Conservation (phyloP, 2,329 filamentous ascomycete genomes). For the Cordyceps cicadae region DNA sequence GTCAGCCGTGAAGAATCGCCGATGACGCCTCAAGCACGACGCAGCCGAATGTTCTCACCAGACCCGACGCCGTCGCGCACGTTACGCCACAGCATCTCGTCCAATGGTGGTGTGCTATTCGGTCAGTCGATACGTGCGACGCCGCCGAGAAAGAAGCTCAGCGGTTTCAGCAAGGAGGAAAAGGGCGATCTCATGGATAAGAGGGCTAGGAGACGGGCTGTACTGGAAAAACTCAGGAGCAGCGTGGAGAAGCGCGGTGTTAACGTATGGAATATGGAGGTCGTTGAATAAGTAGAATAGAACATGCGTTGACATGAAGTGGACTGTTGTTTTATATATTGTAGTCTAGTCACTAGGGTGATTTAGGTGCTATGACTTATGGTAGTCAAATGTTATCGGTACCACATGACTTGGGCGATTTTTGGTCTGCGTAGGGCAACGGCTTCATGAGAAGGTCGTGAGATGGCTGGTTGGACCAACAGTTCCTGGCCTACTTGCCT, state of each 20-base stretch:
- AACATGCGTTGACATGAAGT: constrained; percentile 15
- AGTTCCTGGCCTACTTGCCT: neutral
- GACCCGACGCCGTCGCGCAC: constrained; percentile 34
- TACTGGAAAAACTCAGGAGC: constrained; percentile 42
- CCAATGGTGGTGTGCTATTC: constrained; percentile 30
- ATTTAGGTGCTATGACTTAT: constrained; percentile 4
- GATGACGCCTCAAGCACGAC: constrained; percentile 30
- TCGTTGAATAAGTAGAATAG: constrained; percentile 31
- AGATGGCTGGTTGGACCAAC: neutral
- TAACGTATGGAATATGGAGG: constrained; percentile 42
- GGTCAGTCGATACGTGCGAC: constrained; percentile 31
- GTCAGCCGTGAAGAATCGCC: constrained; percentile 36
- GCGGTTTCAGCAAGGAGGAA: constrained; percentile 51
- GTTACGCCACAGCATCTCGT: constrained; percentile 32
- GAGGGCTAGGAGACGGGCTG: constrained; percentile 42
- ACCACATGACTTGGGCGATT: neutral
- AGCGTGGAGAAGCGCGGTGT: constrained; percentile 43
- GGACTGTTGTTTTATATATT: constrained; percentile 1
- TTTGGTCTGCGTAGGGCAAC: neutral
- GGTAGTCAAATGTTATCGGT: neutral
- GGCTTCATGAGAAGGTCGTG: neutral
- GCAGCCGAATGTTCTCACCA: constrained; percentile 34
- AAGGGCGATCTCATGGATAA: constrained; percentile 48
- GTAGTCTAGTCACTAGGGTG: constrained; percentile 20
- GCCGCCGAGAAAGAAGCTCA: constrained; percentile 53